Evolutionary conservation across 2,329 filamentous ascomycete genomes (phyloP).

Genomic region (Nemania sp.): DNA sequence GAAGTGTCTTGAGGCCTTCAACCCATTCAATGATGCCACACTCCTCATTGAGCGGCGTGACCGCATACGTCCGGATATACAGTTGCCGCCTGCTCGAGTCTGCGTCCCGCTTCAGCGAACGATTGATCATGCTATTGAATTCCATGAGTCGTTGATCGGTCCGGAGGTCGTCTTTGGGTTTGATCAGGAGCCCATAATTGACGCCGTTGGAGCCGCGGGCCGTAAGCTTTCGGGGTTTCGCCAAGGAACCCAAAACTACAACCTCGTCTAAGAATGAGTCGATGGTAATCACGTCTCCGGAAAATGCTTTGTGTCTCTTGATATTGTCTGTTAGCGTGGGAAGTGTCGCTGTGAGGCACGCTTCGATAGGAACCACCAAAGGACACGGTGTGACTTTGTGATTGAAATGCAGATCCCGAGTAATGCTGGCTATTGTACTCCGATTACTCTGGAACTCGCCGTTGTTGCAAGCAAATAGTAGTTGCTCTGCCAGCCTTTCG

Average conservation of each 20-base stretch:
- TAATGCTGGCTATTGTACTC: conserved; percentile 72
- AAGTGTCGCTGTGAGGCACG: conserved; percentile 79
- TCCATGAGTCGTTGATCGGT: conserved; percentile 99
- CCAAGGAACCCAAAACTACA: conserved; percentile 84
- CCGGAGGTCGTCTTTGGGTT: conserved; percentile 95
- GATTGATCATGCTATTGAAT: conserved; percentile 98
- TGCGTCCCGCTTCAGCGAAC: conserved; percentile 87
- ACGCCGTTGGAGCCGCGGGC: conserved; percentile 88
- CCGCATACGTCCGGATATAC: conserved; percentile 96
- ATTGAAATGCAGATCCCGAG: conserved; percentile 79
- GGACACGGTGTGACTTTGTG: conserved; percentile 81
- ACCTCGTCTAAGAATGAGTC: conserved; percentile 83
- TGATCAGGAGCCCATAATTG: conserved; percentile 88
- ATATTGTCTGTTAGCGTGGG: conserved; percentile 74
- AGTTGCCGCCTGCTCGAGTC: conserved; percentile 88
- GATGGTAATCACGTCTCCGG: conserved; percentile 83
- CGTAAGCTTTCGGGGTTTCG: conserved; percentile 87
- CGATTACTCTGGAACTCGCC: conserved; percentile 72
- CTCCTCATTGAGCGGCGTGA: conserved; percentile 95
- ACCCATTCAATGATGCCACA: conserved; percentile 99
- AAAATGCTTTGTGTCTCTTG: conserved; percentile 83
- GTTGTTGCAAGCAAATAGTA: conserved; percentile 79
- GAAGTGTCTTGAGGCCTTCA: conserved; percentile 88
- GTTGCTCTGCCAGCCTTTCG: conserved; percentile 80
- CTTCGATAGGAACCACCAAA: conserved; percentile 87